These are phyloP conservation scores for Triangularia verruculosa DNA, from an alignment of 2,329 filamentous ascomycete genomes.

Conservation along the genomic window DNA sequence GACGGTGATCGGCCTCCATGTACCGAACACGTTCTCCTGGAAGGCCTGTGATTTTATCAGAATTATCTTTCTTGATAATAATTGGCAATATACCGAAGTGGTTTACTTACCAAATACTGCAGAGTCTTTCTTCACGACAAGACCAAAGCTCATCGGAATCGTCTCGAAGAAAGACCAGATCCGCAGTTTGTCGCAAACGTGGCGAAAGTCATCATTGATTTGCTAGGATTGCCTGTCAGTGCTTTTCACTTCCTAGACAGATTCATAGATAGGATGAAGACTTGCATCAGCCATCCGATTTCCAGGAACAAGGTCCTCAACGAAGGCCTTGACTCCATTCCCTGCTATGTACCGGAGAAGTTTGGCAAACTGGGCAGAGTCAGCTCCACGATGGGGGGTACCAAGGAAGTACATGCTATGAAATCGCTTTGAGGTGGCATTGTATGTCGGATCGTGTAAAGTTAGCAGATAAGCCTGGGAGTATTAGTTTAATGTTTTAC, in stretches of 20 bases:
- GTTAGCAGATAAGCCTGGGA: constrained; percentile 38
- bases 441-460: constrained; percentile 32
- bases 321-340: constrained; percentile 24
- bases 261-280: no score
- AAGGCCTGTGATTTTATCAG: constrained; percentile 9
- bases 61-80: no score
- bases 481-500: no score
- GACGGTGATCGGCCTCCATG: constrained; percentile 29
- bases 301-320: constrained; percentile 25
- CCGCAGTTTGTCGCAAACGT: constrained; percentile 21
- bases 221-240: no score
- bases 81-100: no score
- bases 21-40: constrained; percentile 23
- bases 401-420: constrained; percentile 39
- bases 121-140: constrained; percentile 30
- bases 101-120: constrained; percentile 20
- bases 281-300: neutral
- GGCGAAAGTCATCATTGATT: constrained; percentile 33
- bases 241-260: no score
- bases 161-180: constrained; percentile 32
- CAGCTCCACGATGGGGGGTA: constrained; percentile 41
- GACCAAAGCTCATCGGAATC: constrained; percentile 20
- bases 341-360: constrained; percentile 20
- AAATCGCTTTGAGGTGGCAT: constrained; percentile 31
- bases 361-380: constrained; percentile 29